A percentile compares a stretch with the other conserved stretches of the same genome.
Evolutionary conservation across 495 filamentous ascomycete species (phyloP).

Genomic region (Lasiosphaeria ovina): DNA sequence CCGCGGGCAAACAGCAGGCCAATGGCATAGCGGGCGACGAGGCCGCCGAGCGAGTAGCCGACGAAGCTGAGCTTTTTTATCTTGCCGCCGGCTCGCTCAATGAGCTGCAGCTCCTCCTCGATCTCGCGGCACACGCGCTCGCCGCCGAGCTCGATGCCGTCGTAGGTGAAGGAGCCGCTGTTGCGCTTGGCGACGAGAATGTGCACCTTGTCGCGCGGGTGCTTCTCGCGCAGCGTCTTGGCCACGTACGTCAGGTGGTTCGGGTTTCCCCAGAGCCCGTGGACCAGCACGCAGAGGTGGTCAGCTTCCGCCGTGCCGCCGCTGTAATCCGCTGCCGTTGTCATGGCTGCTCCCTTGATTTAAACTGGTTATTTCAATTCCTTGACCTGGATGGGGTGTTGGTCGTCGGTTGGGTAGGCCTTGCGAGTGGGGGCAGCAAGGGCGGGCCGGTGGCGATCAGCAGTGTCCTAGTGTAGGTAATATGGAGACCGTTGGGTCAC

Average conservation of each 20-base stretch:
- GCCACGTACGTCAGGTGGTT: slow-evolving; percentile 73
- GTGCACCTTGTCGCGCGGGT: slow-evolving; percentile 63
- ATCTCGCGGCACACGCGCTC: slow-evolving; percentile 88
- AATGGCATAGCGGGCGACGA: slow-evolving; percentile 84
- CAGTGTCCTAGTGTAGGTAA: no score
- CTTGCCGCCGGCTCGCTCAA: slow-evolving; percentile 60
- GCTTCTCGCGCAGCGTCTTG: slow-evolving; percentile 60
- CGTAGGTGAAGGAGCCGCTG: slow-evolving; percentile 81
- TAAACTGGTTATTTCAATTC: not conserved
- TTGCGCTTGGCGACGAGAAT: slow-evolving; percentile 79
- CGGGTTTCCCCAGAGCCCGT: slow-evolving; percentile 97
- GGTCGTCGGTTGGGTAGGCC: no score
- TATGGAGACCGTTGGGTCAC: no score
- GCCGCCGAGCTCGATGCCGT: slow-evolving; percentile 87
- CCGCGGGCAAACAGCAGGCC: slow-evolving; percentile 79
- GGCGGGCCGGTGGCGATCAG: no score
- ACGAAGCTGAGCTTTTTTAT: slow-evolving; percentile 82
- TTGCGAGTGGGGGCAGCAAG: no score
- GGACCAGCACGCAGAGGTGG: slow-evolving; percentile 92
- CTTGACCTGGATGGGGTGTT: no score
- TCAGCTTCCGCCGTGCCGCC: slow-evolving; percentile 45
- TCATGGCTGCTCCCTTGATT: not conserved
- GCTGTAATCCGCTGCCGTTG: slow-evolving; percentile 36
- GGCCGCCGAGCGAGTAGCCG: slow-evolving; percentile 86
- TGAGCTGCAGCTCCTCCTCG: slow-evolving; percentile 71